These are phyloP conservation scores for Dactylonectria estremocensis DNA, from an alignment of 2,329 filamentous ascomycete species.

Conservation along the genomic window DNA sequence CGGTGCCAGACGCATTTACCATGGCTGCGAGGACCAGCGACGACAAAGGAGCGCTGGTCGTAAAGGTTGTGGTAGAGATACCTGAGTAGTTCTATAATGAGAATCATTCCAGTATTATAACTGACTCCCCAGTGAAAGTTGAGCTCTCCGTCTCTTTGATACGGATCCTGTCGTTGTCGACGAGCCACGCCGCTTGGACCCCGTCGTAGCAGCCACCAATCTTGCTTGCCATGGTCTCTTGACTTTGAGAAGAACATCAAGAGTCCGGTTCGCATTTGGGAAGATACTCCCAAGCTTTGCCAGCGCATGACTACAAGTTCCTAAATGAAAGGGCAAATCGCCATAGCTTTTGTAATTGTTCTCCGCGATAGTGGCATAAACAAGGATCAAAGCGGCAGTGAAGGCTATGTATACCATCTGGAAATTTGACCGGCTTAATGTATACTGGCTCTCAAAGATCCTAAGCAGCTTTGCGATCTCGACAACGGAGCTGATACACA, in stretches of 20 bases:
- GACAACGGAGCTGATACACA: conserved; percentile 14
- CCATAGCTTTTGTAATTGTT: background rate
- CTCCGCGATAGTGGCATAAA: conserved; percentile 14
- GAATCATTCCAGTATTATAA: background rate
- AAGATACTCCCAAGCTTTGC: conserved; percentile 16
- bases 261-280: conserved; percentile 7
- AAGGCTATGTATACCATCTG: conserved; percentile 11
- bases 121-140: too few relatives aligned
- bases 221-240: conserved; percentile 22
- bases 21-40: conserved; percentile 16
- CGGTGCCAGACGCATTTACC: conserved; percentile 13
- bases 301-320: conserved; percentile 17
- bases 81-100: background rate
- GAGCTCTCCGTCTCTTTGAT: too few relatives aligned
- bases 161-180: background rate
- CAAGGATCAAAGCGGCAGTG: conserved; percentile 17
- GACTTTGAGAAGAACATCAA: conserved; percentile 19
- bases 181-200: conserved; percentile 1
- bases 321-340: conserved; percentile 6
- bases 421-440: conserved; percentile 10
- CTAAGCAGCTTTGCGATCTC: conserved; percentile 17
- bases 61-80: conserved; percentile 23
- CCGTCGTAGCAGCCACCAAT: conserved; percentile 1
- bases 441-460: conserved; percentile 1
- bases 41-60: conserved; percentile 9